phyloP scores from a whole-genome alignment of 2,329 filamentous ascomycete species.

The Pseudocercospora cruenta region DNA sequence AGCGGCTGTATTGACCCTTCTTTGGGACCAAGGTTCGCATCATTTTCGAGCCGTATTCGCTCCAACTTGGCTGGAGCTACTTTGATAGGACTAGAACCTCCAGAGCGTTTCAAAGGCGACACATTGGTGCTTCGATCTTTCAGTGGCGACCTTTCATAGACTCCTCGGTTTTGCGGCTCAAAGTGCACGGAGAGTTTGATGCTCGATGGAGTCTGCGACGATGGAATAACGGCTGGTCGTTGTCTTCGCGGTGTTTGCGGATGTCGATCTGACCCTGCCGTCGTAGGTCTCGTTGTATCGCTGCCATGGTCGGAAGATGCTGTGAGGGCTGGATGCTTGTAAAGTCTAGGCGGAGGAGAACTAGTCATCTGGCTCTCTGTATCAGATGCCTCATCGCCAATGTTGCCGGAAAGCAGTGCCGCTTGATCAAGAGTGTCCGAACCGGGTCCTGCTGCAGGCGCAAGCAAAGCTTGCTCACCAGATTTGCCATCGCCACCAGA shows the following conservation, averaged over 20 bases:
- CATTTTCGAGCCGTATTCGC: not conserved
- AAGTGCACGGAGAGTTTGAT: constrained; percentile 16
- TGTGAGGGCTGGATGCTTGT: not conserved
- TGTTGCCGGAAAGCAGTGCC: not conserved
- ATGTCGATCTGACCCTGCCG: constrained; percentile 13
- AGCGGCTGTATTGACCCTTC: not conserved
- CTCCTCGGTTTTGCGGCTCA: not conserved
- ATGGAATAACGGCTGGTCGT: constrained; percentile 20
- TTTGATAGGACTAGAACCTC: not conserved
- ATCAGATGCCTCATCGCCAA: not conserved
- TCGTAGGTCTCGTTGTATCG: constrained; percentile 20
- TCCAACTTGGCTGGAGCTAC: not conserved
- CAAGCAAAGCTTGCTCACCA: not conserved
- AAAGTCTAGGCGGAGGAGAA: constrained; percentile 1
- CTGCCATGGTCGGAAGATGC: constrained; percentile 11
- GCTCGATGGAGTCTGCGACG: constrained; percentile 27
- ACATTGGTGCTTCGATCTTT: constrained; percentile 26
- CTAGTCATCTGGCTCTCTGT: not conserved
- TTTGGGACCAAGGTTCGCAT: not conserved
- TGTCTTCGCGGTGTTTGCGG: constrained; percentile 20
- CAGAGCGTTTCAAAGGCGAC: not conserved
- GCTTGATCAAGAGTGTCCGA: constrained; percentile 8
- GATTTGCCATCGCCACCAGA: not conserved
- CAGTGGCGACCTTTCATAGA: constrained; percentile 21
- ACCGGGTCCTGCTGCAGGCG: not conserved